phyloP scores from a whole-genome alignment of 768 basidiomycete genomes.

The Vararia minispora region DNA sequence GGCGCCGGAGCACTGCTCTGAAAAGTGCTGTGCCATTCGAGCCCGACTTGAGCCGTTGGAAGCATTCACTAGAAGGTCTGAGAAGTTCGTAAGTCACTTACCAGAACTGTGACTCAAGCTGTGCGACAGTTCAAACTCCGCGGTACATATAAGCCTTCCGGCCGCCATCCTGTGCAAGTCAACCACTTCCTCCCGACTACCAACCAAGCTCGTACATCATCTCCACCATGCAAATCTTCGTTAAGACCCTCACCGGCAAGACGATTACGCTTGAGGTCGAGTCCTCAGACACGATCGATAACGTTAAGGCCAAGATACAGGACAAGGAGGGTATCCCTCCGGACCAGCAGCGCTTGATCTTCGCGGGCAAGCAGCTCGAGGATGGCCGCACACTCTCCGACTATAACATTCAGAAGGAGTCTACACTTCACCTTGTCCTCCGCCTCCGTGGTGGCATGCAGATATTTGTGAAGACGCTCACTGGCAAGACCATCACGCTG shows the following conservation, averaged over 20 bases:
- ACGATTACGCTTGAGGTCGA: constrained; percentile 70
- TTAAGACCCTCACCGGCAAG: constrained; percentile 60
- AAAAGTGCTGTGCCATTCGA: too few relatives aligned
- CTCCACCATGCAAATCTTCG: constrained; percentile 37
- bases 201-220: background rate
- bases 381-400: constrained; percentile 68
- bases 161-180: background rate
- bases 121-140: constrained; percentile 2
- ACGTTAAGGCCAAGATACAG: constrained; percentile 76
- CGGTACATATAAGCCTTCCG: background rate
- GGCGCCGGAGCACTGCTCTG: too few relatives aligned
- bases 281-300: constrained; percentile 61
- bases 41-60: too few relatives aligned
- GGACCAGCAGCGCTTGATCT: constrained; percentile 71
- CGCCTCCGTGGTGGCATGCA: constrained; percentile 48
- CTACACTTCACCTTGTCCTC: constrained; percentile 44
- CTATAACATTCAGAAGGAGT: constrained; percentile 60
- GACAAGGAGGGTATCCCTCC: constrained; percentile 82
- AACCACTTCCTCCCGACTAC: background rate
- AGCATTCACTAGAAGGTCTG: background rate
- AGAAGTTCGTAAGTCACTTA: background rate
- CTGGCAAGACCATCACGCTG: constrained; percentile 86
- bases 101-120: constrained; percentile 4
- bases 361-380: constrained; percentile 77
- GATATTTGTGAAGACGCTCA: constrained; percentile 82